Evolutionary conservation across 192 early-diverging fungal genomes (phyloP).

Genomic region (Mortierella alpina): DNA sequence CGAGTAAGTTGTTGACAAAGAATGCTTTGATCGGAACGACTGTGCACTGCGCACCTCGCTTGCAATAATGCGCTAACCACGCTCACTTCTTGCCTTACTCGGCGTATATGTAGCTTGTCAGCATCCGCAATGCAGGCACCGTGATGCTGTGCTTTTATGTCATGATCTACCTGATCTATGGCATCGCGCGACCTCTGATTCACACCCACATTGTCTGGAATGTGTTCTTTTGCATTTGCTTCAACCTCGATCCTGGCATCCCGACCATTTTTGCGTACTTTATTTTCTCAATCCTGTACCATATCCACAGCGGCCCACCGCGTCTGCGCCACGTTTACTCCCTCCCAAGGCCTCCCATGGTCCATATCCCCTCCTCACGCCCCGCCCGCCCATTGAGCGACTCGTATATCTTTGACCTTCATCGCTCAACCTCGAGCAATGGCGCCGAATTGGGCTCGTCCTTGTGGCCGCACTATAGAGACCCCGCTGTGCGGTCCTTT

Average conservation of each 20-base stretch:
- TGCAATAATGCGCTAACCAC: background rate
- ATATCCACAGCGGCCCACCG: constrained; percentile 19
- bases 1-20: constrained; percentile 19
- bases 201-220: constrained; percentile 39
- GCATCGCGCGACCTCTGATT: constrained; percentile 39
- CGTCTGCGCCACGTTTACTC: constrained; percentile 16
- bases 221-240: constrained; percentile 39
- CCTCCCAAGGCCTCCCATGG: constrained; percentile 17
- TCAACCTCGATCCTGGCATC: constrained; percentile 48
- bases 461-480: constrained; percentile 6
- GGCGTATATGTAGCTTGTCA: constrained; percentile 20
- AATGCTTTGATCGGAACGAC: background rate
- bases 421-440: background rate
- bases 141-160: constrained; percentile 46
- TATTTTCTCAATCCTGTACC: constrained; percentile 46
- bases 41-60: background rate
- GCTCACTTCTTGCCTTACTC: background rate
- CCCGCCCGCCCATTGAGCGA: constrained; percentile 18
- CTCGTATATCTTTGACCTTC: constrained; percentile 37
- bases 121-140: constrained; percentile 50
- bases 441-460: background rate
- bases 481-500: background rate
- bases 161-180: constrained; percentile 38
- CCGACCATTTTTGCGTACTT: constrained; percentile 52
- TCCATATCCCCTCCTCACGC: constrained; percentile 22